Percentiles rank a stretch among this genome's conserved stretches.
phyloP scores from a whole-genome alignment of 78 protist genomes.

The Polysphondylium violaceum region DNA sequence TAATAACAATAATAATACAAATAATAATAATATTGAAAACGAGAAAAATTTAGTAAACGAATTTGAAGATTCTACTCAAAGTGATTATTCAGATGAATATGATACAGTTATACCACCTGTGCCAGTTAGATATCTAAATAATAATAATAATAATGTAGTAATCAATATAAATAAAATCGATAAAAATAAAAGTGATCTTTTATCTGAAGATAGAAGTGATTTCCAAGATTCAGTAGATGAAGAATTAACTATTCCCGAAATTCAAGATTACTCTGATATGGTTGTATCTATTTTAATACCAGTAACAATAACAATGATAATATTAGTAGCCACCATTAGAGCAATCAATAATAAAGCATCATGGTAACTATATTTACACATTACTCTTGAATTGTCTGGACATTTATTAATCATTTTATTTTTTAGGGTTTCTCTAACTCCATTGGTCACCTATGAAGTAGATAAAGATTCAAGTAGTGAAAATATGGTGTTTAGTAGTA shows the following conservation, averaged over 20 bases:
- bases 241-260: neutral
- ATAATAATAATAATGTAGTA: constrained; percentile 4
- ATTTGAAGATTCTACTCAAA: too few relatives aligned
- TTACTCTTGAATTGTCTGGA: neutral
- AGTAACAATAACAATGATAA: constrained; percentile 69
- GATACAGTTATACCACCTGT: neutral
- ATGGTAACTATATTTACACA: neutral
- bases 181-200: neutral
- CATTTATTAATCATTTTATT: neutral
- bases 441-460: neutral
- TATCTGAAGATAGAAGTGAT: neutral
- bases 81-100: too few relatives aligned
- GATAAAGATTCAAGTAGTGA: constrained; percentile 6
- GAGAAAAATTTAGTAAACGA: neutral
- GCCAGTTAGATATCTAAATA: neutral
- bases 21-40: neutral
- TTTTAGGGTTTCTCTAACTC: neutral
- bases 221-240: constrained; percentile 1
- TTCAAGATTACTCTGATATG: constrained; percentile 55
- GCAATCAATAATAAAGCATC: constrained; percentile 3
- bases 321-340: constrained; percentile 30
- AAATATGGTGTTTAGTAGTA: constrained; percentile 26
- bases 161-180: neutral
- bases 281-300: constrained; percentile 50
- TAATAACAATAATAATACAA: neutral